Conservation (phyloP, 1,284 basidiomycete species). For the Cutaneotrichosporon dermatis region DNA sequence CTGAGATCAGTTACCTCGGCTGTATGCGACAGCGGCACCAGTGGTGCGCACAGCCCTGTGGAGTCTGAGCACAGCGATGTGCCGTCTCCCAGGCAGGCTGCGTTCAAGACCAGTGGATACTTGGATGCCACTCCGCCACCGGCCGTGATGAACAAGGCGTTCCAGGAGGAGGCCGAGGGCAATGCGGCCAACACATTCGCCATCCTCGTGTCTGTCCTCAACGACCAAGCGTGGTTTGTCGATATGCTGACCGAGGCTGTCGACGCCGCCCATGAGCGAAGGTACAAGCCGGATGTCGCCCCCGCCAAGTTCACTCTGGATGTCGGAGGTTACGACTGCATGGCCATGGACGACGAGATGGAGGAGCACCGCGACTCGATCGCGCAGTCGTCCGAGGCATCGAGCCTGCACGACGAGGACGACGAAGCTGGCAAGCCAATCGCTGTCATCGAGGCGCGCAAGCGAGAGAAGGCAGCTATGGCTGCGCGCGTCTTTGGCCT, state of each 20-base stretch:
- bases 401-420: slow-evolving; percentile 12
- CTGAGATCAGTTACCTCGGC: no score
- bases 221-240: slow-evolving; percentile 40
- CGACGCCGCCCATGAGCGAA: slow-evolving; percentile 19
- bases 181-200: no score
- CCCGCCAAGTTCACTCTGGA: slow-evolving; percentile 33
- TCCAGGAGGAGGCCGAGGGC: no score
- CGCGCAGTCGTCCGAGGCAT: background rate
- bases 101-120: no score
- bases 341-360: slow-evolving; percentile 37
- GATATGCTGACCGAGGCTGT: slow-evolving; percentile 29
- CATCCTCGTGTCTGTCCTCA: slow-evolving; percentile 39
- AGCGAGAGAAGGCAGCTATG: slow-evolving; percentile 35
- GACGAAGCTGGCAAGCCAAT: slow-evolving; percentile 6
- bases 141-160: no score
- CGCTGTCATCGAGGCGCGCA: slow-evolving; percentile 21
- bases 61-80: no score
- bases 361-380: slow-evolving; percentile 11
- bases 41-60: no score
- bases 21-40: no score
- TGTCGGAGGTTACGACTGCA: slow-evolving; percentile 36
- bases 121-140: no score
- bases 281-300: slow-evolving; percentile 24
- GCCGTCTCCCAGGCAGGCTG: no score
- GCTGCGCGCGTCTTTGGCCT: slow-evolving; percentile 45